phyloP scores from a whole-genome alignment of 345 rosid genomes.

The Rubroshorea leprosula region DNA sequence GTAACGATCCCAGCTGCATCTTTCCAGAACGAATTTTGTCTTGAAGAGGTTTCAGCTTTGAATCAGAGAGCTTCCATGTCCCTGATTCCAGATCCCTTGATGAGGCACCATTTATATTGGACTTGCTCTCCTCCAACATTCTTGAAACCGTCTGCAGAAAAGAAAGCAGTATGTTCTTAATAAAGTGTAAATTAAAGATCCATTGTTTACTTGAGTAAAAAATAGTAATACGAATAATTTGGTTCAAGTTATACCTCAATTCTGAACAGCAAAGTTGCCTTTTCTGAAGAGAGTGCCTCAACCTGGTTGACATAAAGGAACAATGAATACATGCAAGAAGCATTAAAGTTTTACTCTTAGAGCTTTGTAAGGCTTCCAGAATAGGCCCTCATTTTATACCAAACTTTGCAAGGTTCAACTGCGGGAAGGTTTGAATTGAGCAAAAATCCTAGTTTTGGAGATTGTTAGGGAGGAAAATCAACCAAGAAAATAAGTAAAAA shows the following conservation, averaged over 20 bases:
- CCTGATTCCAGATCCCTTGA: constrained; percentile 67
- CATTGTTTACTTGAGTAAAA: neutral
- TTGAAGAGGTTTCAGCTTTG: constrained; percentile 52
- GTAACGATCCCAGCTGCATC: constrained; percentile 61
- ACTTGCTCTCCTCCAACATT: constrained; percentile 62
- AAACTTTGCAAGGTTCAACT: no score
- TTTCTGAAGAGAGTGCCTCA: constrained; percentile 87
- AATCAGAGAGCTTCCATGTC: constrained; percentile 41
- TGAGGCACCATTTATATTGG: constrained; percentile 24
- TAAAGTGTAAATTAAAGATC: constrained; percentile 3
- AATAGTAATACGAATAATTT: neutral
- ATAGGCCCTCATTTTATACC: no score
- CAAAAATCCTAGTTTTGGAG: no score
- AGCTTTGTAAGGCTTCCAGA: no score
- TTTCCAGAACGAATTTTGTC: constrained; percentile 63
- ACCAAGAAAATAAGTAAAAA: no score
- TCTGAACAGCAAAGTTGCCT: constrained; percentile 74
- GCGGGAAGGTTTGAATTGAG: no score
- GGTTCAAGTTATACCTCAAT: constrained; percentile 55
- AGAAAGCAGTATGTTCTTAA: constrained; percentile 8
- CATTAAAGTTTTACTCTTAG: neutral
- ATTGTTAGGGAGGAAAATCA: no score
- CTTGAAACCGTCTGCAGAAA: constrained; percentile 63
- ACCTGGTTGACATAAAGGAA: constrained; percentile 42
- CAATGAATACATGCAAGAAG: neutral